Conservation (phyloP, 139 green algal species). For the Desmodesmus armatus region DNA sequence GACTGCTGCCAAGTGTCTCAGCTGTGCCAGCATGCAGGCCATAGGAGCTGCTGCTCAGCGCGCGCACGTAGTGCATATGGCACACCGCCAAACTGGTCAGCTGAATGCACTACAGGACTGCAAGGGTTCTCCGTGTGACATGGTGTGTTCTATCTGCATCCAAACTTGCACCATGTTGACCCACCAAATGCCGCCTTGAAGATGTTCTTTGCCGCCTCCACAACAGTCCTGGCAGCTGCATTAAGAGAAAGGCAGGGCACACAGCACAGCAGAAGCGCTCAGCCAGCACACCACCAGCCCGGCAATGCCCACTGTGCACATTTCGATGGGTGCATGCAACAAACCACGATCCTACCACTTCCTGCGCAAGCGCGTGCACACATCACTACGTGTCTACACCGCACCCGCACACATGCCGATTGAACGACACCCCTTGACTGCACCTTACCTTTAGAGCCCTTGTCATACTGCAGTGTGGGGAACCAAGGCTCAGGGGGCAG, state of each 20-base stretch:
- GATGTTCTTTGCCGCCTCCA: constrained; percentile 59
- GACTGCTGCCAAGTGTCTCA: not conserved
- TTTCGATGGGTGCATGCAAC: not conserved
- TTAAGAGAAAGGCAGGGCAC: not conserved
- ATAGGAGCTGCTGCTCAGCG: too few species aligned
- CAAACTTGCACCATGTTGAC: not conserved
- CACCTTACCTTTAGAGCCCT: not conserved
- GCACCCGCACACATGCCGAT: not conserved
- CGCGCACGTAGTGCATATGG: too few species aligned
- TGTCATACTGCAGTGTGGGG: too few species aligned
- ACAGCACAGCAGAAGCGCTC: not conserved
- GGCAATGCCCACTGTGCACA: not conserved
- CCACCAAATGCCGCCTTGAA: constrained; percentile 68
- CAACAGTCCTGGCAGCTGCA: constrained; percentile 53
- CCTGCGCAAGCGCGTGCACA: too few species aligned
- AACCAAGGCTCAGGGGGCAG: too few species aligned
- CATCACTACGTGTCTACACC: not conserved
- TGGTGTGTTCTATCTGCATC: too few species aligned
- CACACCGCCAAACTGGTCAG: too few species aligned
- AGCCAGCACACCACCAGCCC: not conserved
- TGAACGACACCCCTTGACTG: not conserved
- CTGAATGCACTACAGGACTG: too few species aligned
- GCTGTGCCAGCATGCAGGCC: too few species aligned
- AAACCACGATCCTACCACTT: too few species aligned
- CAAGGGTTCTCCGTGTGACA: too few species aligned